Percentiles rank a stretch among this genome's conserved stretches.
Evolutionary conservation across 129 eudicot genomes (phyloP).

Genomic region (Chrysanthemum makinoi): DNA sequence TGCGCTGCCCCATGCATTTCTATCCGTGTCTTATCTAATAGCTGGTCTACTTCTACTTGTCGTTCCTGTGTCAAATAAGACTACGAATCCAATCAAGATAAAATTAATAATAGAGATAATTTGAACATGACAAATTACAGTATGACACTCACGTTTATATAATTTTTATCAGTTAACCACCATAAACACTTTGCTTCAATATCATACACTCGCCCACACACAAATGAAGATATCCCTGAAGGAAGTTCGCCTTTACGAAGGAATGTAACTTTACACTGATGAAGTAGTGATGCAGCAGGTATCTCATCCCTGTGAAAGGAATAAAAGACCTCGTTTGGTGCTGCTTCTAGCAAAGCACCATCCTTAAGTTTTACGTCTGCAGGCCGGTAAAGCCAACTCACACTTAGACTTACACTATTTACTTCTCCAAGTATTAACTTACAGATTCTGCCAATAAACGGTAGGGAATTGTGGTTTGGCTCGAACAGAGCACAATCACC

Average conservation of each 20-base stretch:
- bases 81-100: conserved; percentile 34
- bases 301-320: conserved; percentile 86
- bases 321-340: conserved; percentile 87
- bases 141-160: conserved; percentile 62
- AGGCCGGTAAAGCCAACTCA: conserved; percentile 88
- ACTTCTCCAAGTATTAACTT: conserved; percentile 46
- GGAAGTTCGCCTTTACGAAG: conserved; percentile 92
- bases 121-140: not conserved
- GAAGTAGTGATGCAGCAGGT: conserved; percentile 94
- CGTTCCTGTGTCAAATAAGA: conserved; percentile 51
- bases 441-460: conserved; percentile 81
- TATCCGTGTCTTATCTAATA: conserved; percentile 48
- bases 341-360: conserved; percentile 52
- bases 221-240: conserved; percentile 74
- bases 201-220: conserved; percentile 91
- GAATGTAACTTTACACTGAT: conserved; percentile 99
- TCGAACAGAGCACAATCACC: conserved; percentile 95
- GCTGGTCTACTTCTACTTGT: conserved; percentile 81
- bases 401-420: conserved; percentile 44
- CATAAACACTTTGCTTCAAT: conserved; percentile 60
- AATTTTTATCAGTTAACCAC: conserved; percentile 89
- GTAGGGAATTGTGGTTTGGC: conserved; percentile 62
- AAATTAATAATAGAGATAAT: conserved; percentile 10
- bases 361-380: conserved; percentile 69
- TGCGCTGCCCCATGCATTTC: conserved; percentile 73